phyloP scores from a whole-genome alignment of 345 rosid genomes.

The Bruguiera sexangula region DNA sequence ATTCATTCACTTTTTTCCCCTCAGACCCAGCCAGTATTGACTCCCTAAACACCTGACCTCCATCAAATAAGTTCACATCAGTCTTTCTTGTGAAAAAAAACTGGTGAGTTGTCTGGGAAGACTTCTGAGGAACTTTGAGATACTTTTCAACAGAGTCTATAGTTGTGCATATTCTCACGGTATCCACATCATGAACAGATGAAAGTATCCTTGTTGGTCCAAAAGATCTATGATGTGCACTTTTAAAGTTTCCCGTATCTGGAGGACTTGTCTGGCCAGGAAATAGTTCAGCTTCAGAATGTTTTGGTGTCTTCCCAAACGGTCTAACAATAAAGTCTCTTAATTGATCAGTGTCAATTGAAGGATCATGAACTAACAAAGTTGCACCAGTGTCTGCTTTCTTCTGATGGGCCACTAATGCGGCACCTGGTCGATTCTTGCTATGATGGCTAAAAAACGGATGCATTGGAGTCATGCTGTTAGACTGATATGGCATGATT shows the following conservation, averaged over 20 bases:
- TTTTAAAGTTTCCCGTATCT: conserved; percentile 16
- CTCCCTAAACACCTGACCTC: conserved; percentile 38
- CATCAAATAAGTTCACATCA: conserved; percentile 36
- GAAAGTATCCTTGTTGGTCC: conserved; percentile 27
- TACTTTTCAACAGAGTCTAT: conserved; percentile 42
- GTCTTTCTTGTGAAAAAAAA: conserved; percentile 37
- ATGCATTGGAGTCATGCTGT: conserved; percentile 19
- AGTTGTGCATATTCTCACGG: conserved; percentile 47
- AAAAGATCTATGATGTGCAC: conserved; percentile 18
- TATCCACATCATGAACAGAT: conserved; percentile 34
- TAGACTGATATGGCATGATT: conserved; percentile 27
- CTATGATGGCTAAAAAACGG: conserved; percentile 23
- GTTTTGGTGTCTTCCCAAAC: conserved; percentile 29
- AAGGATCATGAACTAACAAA: conserved; percentile 23
- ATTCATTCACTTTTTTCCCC: conserved; percentile 38
- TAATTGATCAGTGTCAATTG: conserved; percentile 20
- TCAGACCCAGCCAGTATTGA: conserved; percentile 35
- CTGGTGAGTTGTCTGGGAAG: conserved; percentile 36
- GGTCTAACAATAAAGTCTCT: conserved; percentile 22
- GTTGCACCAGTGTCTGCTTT: conserved; percentile 24
- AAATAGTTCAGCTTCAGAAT: conserved; percentile 13
- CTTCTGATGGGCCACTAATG: conserved; percentile 40
- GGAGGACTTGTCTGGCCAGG: conserved; percentile 21
- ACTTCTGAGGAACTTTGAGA: conserved; percentile 26
- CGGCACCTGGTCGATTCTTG: conserved; percentile 21